Evolutionary conservation across 306 rosid species (phyloP).

Genomic region (Gillenia trifoliata): DNA sequence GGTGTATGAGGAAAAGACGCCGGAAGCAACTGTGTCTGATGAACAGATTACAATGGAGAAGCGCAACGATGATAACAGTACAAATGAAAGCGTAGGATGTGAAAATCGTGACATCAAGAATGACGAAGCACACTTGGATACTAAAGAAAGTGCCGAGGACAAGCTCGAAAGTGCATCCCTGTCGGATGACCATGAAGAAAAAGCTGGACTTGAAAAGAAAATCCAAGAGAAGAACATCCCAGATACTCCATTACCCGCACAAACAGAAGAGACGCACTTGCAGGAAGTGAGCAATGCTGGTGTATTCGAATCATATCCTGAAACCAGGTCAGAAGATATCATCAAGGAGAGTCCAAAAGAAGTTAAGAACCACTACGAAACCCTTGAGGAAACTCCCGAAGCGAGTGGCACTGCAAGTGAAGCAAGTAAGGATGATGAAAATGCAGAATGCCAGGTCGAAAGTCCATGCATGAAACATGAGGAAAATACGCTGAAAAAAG

Average conservation of each 20-base stretch:
- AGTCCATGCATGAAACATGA: background rate
- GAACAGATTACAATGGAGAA: too few species aligned
- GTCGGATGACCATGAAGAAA: background rate
- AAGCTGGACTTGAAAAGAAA: background rate
- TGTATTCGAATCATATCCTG: too few species aligned
- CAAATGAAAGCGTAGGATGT: too few species aligned
- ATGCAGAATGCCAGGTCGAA: background rate
- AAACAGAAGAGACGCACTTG: too few species aligned
- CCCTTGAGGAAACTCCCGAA: background rate
- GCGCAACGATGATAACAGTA: too few species aligned
- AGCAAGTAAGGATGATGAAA: background rate
- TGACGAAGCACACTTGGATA: too few species aligned
- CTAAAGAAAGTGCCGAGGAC: background rate
- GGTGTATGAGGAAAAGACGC: background rate
- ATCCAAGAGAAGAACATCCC: background rate
- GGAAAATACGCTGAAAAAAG: background rate
- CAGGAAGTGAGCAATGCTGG: too few species aligned
- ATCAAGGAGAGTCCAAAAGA: constrained; percentile 16
- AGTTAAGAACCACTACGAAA: background rate
- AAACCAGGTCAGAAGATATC: constrained; percentile 7
- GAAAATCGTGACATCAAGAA: too few species aligned
- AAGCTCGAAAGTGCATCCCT: background rate
- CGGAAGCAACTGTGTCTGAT: background rate
- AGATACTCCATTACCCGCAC: background rate
- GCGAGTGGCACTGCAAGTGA: background rate